Conservation (phyloP, 768 basidiomycete species). For the Rhizopogon vinicolor region DNA sequence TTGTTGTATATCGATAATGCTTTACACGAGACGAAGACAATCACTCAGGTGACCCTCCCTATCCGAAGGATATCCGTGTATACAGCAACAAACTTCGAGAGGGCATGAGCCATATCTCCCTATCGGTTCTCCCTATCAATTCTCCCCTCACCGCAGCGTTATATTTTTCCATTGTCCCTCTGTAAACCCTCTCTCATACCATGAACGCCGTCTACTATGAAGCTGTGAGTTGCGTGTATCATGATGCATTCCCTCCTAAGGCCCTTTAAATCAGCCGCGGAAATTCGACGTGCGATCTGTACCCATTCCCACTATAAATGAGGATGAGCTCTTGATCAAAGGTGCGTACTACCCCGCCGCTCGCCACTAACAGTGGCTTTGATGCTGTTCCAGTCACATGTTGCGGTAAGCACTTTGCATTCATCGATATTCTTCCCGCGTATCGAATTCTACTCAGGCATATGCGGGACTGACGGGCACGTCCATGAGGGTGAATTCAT, state of each 20-base stretch:
- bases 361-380: conserved; percentile 3
- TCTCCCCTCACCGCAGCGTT: background rate
- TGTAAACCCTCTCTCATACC: background rate
- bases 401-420: conserved; percentile 32
- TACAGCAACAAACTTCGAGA: background rate
- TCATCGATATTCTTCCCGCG: background rate
- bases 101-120: conserved; percentile 5
- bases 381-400: conserved; percentile 28
- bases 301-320: conserved; percentile 46
- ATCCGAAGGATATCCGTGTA: background rate
- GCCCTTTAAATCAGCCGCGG: conserved; percentile 30
- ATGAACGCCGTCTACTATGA: conserved; percentile 51
- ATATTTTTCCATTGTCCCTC: background rate
- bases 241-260: background rate
- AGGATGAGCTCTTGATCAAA: conserved; percentile 58
- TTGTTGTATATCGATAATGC: background rate
- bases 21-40: background rate
- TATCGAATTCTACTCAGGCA: conserved; percentile 28
- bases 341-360: conserved; percentile 27
- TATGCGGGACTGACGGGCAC: conserved; percentile 61
- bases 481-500: conserved; percentile 66
- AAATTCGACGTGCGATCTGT: conserved; percentile 49
- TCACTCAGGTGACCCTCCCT: background rate
- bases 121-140: conserved; percentile 4
- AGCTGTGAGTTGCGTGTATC: conserved; percentile 23